Evolutionary conservation across 352 stramenopile species (phyloP).

Genomic region (Pythium phragmitis): DNA sequence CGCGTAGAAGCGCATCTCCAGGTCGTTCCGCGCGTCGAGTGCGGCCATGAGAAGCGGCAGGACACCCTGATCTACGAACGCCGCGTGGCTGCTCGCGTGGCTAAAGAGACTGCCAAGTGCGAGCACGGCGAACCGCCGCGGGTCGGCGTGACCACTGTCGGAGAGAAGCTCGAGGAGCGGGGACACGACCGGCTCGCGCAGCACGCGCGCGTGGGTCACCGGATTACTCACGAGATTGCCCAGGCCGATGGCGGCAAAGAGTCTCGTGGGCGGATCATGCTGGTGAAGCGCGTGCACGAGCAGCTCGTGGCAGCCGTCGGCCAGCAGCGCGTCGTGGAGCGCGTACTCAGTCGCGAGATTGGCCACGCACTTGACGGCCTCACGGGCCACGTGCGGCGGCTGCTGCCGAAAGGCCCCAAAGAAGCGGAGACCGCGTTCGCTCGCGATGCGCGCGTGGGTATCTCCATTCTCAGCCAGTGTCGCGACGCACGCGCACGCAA

Average conservation of each 20-base stretch:
- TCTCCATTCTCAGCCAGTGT: conserved; percentile 93
- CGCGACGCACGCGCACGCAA: conserved; percentile 82
- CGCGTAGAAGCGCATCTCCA: conserved; percentile 93
- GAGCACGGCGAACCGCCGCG: conserved; percentile 79
- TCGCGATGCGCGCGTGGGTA: conserved; percentile 83
- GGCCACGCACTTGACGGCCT: conserved; percentile 72
- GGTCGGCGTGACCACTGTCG: conserved; percentile 41
- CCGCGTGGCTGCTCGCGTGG: conserved; percentile 56
- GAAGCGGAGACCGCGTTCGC: conserved; percentile 72
- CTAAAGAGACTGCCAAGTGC: conserved; percentile 83
- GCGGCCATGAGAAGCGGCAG: conserved; percentile 71
- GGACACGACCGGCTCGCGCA: conserved; percentile 55
- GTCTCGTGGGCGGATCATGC: conserved; percentile 58
- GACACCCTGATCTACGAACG: conserved; percentile 68
- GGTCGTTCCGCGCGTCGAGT: conserved; percentile 59
- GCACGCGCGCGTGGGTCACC: conserved; percentile 73
- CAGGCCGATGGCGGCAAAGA: conserved; percentile 89
- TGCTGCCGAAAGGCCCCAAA: conserved; percentile 66
- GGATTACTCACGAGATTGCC: conserved; percentile 90
- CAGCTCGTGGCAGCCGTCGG: conserved; percentile 77
- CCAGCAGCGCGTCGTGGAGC: conserved; percentile 84
- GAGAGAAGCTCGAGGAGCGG: conserved; percentile 58
- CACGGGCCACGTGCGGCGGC: conserved; percentile 40
- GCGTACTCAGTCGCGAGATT: conserved; percentile 82
- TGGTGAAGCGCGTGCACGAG: conserved; percentile 71